Percentiles rank a stretch among this genome's conserved stretches.
phyloP scores from a whole-genome alignment of 305 asterid genomes.

The Fraxinus ornus region DNA sequence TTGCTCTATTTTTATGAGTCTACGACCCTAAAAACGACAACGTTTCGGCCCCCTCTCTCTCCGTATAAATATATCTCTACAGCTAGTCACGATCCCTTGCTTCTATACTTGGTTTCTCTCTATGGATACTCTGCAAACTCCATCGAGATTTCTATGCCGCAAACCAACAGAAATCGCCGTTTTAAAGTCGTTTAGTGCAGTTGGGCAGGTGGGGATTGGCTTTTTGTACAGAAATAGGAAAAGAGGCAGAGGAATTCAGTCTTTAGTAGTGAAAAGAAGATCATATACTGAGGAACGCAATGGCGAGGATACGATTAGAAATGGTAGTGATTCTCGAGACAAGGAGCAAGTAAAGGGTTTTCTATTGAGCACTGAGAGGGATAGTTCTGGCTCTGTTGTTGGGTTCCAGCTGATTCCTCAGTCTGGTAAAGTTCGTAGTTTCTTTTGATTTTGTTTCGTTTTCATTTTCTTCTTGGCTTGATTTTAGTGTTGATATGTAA shows the following conservation, averaged over 20 bases:
- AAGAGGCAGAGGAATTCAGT: constrained; percentile 32
- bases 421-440: constrained; percentile 40
- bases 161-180: constrained; percentile 5
- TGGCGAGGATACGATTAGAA: constrained; percentile 31
- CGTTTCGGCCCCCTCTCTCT: neutral
- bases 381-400: constrained; percentile 56
- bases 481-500: neutral
- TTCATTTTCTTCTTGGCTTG: neutral
- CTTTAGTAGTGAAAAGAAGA: constrained; percentile 36
- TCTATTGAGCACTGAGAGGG: constrained; percentile 55
- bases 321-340: constrained; percentile 29
- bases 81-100: constrained; percentile 28
- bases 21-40: neutral
- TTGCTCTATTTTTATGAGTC: neutral
- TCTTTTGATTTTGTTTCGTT: neutral
- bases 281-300: constrained; percentile 8
- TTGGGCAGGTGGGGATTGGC: constrained; percentile 49
- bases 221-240: constrained; percentile 20
- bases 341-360: constrained; percentile 38
- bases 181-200: constrained; percentile 19
- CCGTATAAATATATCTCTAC: neutral
- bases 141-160: constrained; percentile 22
- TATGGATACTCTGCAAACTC: constrained; percentile 41
- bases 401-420: constrained; percentile 67
- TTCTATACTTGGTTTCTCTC: constrained; percentile 17